phyloP scores from a whole-genome alignment of 2,329 filamentous ascomycete species.

The Teratosphaeria epicoccoides region DNA sequence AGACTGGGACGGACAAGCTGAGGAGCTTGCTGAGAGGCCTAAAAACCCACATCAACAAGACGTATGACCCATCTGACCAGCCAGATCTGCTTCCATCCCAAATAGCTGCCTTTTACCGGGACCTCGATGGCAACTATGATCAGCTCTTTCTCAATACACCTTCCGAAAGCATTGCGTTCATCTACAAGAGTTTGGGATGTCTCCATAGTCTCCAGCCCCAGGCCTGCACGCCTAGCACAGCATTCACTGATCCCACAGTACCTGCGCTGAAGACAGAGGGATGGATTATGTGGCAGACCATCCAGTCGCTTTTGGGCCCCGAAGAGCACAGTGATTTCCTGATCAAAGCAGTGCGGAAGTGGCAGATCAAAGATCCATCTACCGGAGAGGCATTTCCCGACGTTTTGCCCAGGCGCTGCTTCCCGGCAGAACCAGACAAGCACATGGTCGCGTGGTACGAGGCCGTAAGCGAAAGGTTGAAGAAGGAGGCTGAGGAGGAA shows the following conservation, averaged over 20 bases:
- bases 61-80: conserved; percentile 33
- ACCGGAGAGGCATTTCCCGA: conserved; percentile 50
- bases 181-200: conserved; percentile 85
- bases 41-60: conserved; percentile 34
- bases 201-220: conserved; percentile 72
- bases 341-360: conserved; percentile 67
- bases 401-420: conserved; percentile 53
- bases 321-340: conserved; percentile 79
- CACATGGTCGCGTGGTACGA: conserved; percentile 85
- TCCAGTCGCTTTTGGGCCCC: conserved; percentile 78
- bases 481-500: conserved; percentile 47
- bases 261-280: conserved; percentile 74
- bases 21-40: conserved; percentile 37
- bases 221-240: conserved; percentile 33
- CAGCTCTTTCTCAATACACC: conserved; percentile 67
- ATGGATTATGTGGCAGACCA: conserved; percentile 87
- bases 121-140: conserved; percentile 38
- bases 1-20: conserved; percentile 38
- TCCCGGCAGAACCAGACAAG: conserved; percentile 61
- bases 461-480: conserved; percentile 59
- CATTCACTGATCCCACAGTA: conserved; percentile 63
- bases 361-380: conserved; percentile 62
- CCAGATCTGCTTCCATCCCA: conserved; percentile 39
- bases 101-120: conserved; percentile 40
- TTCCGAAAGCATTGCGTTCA: conserved; percentile 68